Evolutionary conservation across 139 green algal species (phyloP).

Genomic region (Haematococcus lacustris): DNA sequence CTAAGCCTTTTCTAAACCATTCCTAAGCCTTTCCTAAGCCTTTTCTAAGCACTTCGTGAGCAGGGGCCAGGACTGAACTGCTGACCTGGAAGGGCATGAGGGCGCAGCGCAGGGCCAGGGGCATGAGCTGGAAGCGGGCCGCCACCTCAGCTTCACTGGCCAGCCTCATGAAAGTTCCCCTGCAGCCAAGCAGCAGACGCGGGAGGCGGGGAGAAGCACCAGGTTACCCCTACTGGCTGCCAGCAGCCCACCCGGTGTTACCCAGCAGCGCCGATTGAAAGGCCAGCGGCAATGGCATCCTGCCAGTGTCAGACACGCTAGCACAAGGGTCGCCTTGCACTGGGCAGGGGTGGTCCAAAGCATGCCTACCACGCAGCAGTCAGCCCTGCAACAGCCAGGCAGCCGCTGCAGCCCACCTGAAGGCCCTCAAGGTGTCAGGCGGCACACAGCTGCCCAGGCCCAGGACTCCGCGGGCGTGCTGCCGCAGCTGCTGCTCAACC

Average conservation of each 20-base stretch:
- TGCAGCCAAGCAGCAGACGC: neutral
- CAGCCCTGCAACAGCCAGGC: too few species aligned
- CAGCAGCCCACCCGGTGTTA: neutral
- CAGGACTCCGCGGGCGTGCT: neutral
- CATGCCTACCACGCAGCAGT: too few species aligned
- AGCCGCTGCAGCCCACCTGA: too few species aligned
- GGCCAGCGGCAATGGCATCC: neutral
- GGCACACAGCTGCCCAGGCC: neutral
- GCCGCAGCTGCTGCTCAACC: too few species aligned
- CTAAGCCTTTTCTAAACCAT: too few species aligned
- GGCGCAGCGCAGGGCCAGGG: constrained; percentile 36
- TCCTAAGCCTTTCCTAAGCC: neutral
- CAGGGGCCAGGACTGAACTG: neutral
- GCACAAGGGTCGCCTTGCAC: too few species aligned
- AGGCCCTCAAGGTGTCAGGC: neutral
- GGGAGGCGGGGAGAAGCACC: neutral
- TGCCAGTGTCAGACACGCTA: too few species aligned
- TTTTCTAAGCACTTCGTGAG: neutral
- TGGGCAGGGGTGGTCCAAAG: too few species aligned
- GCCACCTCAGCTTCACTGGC: constrained; percentile 30
- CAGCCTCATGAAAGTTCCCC: neutral
- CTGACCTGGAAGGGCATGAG: constrained; percentile 56
- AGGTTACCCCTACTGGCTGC: neutral
- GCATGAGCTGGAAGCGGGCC: constrained; percentile 35
- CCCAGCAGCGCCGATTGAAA: neutral